These are phyloP conservation scores for Paecilomyces formosus DNA, from an alignment of 2,329 filamentous ascomycete species.

Conservation along the genomic window DNA sequence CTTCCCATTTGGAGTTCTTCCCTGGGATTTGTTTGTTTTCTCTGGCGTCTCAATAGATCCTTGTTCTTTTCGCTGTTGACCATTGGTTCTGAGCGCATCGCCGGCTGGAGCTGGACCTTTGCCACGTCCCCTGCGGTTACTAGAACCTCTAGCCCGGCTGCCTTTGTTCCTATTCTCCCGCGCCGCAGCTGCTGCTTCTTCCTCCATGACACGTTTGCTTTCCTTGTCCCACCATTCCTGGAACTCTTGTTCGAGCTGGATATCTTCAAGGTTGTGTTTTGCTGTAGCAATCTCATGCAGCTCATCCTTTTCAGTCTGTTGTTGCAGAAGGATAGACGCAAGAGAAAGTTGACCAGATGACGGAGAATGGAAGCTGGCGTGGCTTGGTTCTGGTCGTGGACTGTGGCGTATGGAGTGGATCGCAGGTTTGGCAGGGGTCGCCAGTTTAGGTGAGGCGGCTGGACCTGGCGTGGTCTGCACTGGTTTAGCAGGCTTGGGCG, in stretches of 20 bases:
- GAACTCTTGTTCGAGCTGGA: slow-evolving; percentile 94
- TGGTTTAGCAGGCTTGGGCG: slow-evolving; percentile 25
- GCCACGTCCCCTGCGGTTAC: not conserved
- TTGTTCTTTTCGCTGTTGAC: not conserved
- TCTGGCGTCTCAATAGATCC: not conserved
- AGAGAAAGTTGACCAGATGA: slow-evolving; percentile 65
- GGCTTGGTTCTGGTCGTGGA: slow-evolving; percentile 22
- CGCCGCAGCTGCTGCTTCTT: slow-evolving; percentile 6
- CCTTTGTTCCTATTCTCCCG: slow-evolving; percentile 5
- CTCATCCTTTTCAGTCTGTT: slow-evolving; percentile 74
- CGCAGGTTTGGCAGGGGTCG: slow-evolving; percentile 18
- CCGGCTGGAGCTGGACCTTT: slow-evolving; percentile 6
- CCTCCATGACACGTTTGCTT: slow-evolving; percentile 28
- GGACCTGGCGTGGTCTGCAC: slow-evolving; percentile 42
- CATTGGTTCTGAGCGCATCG: not conserved
- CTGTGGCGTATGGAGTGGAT: slow-evolving; percentile 46
- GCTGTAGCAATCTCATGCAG: slow-evolving; percentile 71
- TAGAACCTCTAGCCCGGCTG: not conserved
- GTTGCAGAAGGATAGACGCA: slow-evolving; percentile 80
- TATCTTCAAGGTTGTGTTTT: slow-evolving; percentile 85
- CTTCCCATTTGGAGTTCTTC: not conserved
- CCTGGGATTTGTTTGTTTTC: not conserved
- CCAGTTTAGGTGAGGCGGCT: slow-evolving; percentile 13
- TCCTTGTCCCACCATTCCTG: slow-evolving; percentile 54
- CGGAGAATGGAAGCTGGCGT: slow-evolving; percentile 38